These are phyloP conservation scores for Seminavis robusta DNA, from an alignment of 108 stramenopile species.

Conservation along the genomic window DNA sequence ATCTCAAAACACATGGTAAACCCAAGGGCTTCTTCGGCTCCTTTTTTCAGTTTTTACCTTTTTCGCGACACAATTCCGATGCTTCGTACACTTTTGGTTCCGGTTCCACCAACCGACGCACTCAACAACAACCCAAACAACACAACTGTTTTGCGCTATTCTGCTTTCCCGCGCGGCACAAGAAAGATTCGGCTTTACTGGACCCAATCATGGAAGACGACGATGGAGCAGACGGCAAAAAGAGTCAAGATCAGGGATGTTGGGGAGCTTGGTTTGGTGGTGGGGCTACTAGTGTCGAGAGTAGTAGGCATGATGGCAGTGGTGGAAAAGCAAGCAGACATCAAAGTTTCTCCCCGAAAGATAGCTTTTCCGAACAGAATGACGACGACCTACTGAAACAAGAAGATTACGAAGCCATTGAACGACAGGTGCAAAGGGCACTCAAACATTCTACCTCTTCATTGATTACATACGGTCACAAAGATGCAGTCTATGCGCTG, in stretches of 20 bases:
- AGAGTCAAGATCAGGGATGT: too few relatives aligned
- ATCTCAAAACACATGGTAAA: slow-evolving; percentile 13
- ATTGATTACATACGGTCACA: slow-evolving; percentile 13
- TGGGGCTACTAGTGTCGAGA: too few relatives aligned
- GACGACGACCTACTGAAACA: not conserved
- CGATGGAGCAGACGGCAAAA: too few relatives aligned
- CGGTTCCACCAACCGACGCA: not conserved
- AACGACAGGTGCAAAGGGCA: too few relatives aligned
- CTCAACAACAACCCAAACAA: not conserved
- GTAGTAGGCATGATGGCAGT: not conserved
- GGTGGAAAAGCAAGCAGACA: not conserved
- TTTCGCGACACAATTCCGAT: not conserved
- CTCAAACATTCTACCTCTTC: too few relatives aligned
- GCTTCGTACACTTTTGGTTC: not conserved
- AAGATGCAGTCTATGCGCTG: slow-evolving; percentile 43
- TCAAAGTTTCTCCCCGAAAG: too few relatives aligned
- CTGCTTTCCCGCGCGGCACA: not conserved
- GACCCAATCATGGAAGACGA: too few relatives aligned
- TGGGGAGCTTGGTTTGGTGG: too few relatives aligned
- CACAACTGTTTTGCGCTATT: not conserved
- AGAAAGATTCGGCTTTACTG: too few relatives aligned
- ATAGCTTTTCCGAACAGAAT: not conserved
- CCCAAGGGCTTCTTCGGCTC: not conserved
- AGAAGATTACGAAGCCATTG: not conserved
- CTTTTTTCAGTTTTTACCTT: slow-evolving; percentile 4